A percentile compares a stretch with the other conserved stretches of the same genome.
These are phyloP conservation scores for Neopestalotiopsis sp. DNA, from an alignment of 2,329 filamentous ascomycete species.

Conservation along the genomic window DNA sequence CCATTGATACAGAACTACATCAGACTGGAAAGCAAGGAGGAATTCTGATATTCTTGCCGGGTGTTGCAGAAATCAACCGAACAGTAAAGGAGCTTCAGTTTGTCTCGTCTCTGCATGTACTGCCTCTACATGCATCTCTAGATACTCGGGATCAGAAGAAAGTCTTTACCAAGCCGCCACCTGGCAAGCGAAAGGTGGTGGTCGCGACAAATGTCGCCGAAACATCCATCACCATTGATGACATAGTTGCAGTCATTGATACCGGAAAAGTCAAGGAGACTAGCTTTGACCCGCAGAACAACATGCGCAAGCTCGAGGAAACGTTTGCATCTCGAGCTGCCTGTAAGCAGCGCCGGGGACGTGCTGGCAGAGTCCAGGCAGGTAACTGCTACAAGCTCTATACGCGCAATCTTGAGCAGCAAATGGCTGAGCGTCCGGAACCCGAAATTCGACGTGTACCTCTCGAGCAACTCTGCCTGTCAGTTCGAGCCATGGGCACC, in stretches of 20 bases:
- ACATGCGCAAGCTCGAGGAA: constrained; percentile 93
- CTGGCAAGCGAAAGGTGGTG: constrained; percentile 87
- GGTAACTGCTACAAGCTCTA: constrained; percentile 96
- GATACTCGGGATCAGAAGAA: constrained; percentile 86
- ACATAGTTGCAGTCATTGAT: constrained; percentile 95
- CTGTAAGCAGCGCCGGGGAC: constrained; percentile 91
- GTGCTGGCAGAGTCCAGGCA: constrained; percentile 89
- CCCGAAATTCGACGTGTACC: constrained; percentile 94
- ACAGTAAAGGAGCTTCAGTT: constrained; percentile 72
- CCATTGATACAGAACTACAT: constrained; percentile 79
- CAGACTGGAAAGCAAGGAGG: constrained; percentile 74
- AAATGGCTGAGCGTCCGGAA: constrained; percentile 88
- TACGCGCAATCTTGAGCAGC: constrained; percentile 81
- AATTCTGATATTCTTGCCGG: constrained; percentile 94
- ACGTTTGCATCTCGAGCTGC: constrained; percentile 94
- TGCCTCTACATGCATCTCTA: constrained; percentile 91
- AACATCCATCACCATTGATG: constrained; percentile 97
- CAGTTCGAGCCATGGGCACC: constrained; percentile 94
- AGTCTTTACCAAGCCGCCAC: constrained; percentile 79
- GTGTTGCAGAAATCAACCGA: constrained; percentile 88
- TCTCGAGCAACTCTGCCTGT: constrained; percentile 91
- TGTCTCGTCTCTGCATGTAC: constrained; percentile 71
- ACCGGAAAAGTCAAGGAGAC: constrained; percentile 96
- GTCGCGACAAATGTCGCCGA: constrained; percentile 97
- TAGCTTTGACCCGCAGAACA: constrained; percentile 87